phyloP scores from a whole-genome alignment of 2,329 filamentous ascomycete genomes.

The Alternaria infectoria region DNA sequence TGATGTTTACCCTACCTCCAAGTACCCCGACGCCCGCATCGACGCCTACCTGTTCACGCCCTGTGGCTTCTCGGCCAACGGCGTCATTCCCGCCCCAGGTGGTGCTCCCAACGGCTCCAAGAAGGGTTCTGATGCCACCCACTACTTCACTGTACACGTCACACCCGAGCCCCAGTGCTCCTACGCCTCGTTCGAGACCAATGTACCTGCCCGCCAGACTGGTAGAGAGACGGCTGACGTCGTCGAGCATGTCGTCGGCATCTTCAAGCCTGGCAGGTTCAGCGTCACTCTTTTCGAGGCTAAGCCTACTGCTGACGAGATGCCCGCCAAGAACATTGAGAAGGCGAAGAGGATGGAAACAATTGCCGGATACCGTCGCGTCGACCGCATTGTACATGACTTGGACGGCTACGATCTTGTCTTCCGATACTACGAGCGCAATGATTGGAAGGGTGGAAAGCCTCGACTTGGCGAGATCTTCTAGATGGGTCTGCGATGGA shows the following conservation, averaged over 20 bases:
- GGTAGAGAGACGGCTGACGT: slow-evolving; percentile 89
- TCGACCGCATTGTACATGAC: slow-evolving; percentile 96
- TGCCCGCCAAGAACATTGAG: slow-evolving; percentile 38
- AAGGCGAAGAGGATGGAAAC: slow-evolving; percentile 69
- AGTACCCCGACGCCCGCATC: slow-evolving; percentile 90
- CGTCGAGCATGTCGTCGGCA: slow-evolving; percentile 89
- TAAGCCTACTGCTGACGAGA: slow-evolving; percentile 64
- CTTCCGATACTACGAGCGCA: slow-evolving; percentile 93
- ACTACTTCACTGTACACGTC: slow-evolving; percentile 99
- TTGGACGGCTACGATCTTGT: slow-evolving; percentile 97
- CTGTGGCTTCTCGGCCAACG: slow-evolving; percentile 97
- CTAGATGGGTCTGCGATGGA: background rate
- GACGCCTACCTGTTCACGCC: slow-evolving; percentile 97
- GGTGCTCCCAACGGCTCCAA: slow-evolving; percentile 54
- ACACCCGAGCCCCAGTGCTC: slow-evolving; percentile 97
- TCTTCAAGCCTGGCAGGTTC: slow-evolving; percentile 98
- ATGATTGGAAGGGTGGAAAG: slow-evolving; percentile 75
- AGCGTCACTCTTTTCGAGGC: slow-evolving; percentile 96
- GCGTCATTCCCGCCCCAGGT: slow-evolving; percentile 80
- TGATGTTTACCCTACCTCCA: slow-evolving; percentile 82
- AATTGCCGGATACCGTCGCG: slow-evolving; percentile 83
- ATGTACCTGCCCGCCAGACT: slow-evolving; percentile 87
- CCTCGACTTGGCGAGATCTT: slow-evolving; percentile 64
- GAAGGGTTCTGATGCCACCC: slow-evolving; percentile 53
- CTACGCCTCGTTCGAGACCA: slow-evolving; percentile 98